Percentiles rank a stretch among this genome's conserved stretches.
Evolutionary conservation across 768 basidiomycete genomes (phyloP).

Genomic region (Dioszegia crocea): DNA sequence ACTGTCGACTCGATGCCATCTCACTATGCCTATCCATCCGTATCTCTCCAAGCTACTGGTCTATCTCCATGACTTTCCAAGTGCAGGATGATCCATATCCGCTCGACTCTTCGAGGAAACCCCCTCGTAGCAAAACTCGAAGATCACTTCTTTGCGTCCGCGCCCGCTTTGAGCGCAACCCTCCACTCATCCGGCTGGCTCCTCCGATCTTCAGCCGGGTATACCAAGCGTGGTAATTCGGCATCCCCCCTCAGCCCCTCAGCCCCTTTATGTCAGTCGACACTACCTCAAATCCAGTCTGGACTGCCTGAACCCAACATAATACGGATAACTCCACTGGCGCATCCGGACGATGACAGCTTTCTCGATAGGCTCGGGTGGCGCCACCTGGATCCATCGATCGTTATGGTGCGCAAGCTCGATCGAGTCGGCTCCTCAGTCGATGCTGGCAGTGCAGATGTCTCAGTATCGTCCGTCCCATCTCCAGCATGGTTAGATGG

Average conservation of each 20-base stretch:
- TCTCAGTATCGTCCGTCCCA: background rate
- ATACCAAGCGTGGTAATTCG: constrained; percentile 4
- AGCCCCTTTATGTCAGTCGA: background rate
- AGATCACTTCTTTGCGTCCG: background rate
- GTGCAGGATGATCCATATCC: too few relatives aligned
- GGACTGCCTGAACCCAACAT: background rate
- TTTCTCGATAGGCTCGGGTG: background rate
- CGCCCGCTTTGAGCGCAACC: background rate
- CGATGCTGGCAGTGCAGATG: too few relatives aligned
- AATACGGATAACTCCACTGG: background rate
- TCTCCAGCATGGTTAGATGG: background rate
- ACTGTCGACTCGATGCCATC: too few relatives aligned
- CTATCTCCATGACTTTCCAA: too few relatives aligned
- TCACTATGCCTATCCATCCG: too few relatives aligned
- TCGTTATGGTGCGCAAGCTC: background rate
- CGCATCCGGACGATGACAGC: background rate
- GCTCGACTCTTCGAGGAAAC: too few relatives aligned
- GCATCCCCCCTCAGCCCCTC: background rate
- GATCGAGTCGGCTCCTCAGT: background rate
- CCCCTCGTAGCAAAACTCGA: too few relatives aligned
- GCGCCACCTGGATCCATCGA: background rate
- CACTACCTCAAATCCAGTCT: background rate
- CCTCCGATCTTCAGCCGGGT: background rate
- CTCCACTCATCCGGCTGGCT: background rate
- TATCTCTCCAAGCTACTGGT: too few relatives aligned